Conservation (phyloP, 2,329 filamentous ascomycete genomes). For the Botrytis fabae region DNA sequence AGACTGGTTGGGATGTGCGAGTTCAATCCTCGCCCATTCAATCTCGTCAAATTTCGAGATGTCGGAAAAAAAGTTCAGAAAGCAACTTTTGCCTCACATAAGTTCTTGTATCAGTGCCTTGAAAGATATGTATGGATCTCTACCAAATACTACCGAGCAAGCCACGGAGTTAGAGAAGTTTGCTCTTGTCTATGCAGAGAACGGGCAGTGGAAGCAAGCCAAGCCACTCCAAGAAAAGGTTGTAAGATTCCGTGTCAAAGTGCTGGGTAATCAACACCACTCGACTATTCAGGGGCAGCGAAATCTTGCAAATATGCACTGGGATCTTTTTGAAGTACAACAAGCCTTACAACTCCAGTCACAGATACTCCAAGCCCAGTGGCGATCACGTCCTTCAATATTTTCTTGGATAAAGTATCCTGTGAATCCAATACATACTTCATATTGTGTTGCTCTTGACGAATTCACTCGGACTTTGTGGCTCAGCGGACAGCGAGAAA, state of each 20-base stretch:
- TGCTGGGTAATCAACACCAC: constrained; percentile 6
- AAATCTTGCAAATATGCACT: constrained; percentile 22
- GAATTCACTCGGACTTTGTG: background rate
- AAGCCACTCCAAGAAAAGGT: constrained; percentile 29
- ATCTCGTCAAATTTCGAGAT: constrained; percentile 25
- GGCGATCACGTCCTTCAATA: background rate
- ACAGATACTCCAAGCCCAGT: constrained; percentile 16
- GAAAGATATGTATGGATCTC: constrained; percentile 3
- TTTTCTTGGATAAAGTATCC: background rate
- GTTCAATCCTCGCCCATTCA: constrained; percentile 20
- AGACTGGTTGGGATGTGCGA: background rate
- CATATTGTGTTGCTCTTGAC: background rate
- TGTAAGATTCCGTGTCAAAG: constrained; percentile 19
- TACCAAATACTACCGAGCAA: constrained; percentile 27
- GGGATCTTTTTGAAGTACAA: constrained; percentile 24
- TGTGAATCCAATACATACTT: background rate
- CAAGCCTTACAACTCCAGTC: constrained; percentile 6
- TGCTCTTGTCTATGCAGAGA: constrained; percentile 37
- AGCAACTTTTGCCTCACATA: constrained; percentile 28
- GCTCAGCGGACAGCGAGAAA: background rate
- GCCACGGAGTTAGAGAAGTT: constrained; percentile 34
- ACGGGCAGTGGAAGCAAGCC: constrained; percentile 36
- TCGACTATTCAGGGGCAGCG: background rate
- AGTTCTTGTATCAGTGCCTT: constrained; percentile 19
- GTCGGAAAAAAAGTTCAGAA: constrained; percentile 31